Base-by-base conservation (phyloP, 192 early-diverging fungal genomes). In the Rhizophagus sp. region DNA sequence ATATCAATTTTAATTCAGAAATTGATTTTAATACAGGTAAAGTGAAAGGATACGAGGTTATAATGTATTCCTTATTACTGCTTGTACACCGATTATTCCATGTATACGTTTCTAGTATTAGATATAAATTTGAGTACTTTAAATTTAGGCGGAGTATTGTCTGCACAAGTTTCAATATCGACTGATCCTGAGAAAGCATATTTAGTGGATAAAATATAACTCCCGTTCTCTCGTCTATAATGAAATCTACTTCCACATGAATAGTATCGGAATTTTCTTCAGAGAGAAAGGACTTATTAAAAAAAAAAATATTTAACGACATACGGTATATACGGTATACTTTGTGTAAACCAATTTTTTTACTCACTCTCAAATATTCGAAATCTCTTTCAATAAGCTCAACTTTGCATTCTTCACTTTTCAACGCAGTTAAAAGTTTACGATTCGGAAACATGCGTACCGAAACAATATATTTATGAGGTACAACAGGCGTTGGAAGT, bases 331-430 rank as follows among this genome's bases (percentile, higher is more conserved):
- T 2, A 34, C 1, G 1, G 33, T 34, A 34, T n/a, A 34, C 13
- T 24, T 15, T 36, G 11, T 33, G 27, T 25, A 33, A 44, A 71
- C 3, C 34, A 36, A 36, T 71, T 22, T 39, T 13, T 47, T 41
- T 4, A 36, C 25, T 57, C 61, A 79, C 64, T 44, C 65, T 79
- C 34, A 79, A 10, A 22, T 70, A 79, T 70, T 79, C 78, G 36
- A 79, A 79, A 70, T 79, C 78, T 22, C 78, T 27, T 62, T 79
- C 78, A 25, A 79, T 34, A 36, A 79, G 13, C 34, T 79, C 78
- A 5, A 79, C 39, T 11, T 79, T 79, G 36, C 67, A 79, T 41
- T 79, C 15, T 30, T 62, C 30, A 5, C 78, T 61, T 41, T 36
- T 68, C 61, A 79, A 62, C 6, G 78, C 69, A 15, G 68, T 41